Base-by-base conservation (phyloP, 2,329 filamentous ascomycete species). In the Colletotrichum destructivum region DNA sequence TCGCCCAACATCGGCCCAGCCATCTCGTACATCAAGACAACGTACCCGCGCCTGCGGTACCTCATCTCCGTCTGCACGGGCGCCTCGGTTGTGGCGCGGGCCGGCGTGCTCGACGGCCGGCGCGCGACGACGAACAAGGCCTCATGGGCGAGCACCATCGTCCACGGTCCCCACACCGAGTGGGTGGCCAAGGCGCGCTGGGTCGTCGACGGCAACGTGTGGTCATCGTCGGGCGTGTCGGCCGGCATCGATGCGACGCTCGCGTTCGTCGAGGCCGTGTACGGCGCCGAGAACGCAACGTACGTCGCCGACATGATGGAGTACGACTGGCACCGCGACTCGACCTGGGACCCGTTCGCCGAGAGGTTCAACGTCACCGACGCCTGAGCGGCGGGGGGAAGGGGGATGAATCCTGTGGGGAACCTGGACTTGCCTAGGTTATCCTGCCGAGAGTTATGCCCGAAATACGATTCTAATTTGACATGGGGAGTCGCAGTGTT, bases 241-340 rank as follows among this genome's bases (percentile, higher is more conserved):
- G 90, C 90, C 2, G 90, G 90, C 0, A 91, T 91, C 59, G 90
- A 92, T 81, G 82, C 88, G 71, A 88, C 85, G 62, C 83, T 90
- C 76, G 89, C 87, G 0, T 92, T 88, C 78, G 82, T 92, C 18
- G 84, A 76, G 47, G 80, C 84, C 40, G 79, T 88, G 6, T 92
- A 86, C 79, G 89, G 90, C 0, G 82, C 85, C 55, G 84, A 85
- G 3, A 77, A 83, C 16, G 89, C 89, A 3, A 77, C 79, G 31
- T 75, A 75, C 0, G 79, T 91, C 31, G 87, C 88, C 2, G 81
- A 85, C 66, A 76, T 74, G 44, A 85, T 89, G 70, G 91, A 93
- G 81, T 92, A 92, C 79, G 84, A 85, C 15, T 84, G 89, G 60
- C 86, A 88, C 74, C 75, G 73, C 6, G 86, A 92, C 74, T 65